Conservation (phyloP, 345 rosid genomes). For the Kandelia obovata region DNA sequence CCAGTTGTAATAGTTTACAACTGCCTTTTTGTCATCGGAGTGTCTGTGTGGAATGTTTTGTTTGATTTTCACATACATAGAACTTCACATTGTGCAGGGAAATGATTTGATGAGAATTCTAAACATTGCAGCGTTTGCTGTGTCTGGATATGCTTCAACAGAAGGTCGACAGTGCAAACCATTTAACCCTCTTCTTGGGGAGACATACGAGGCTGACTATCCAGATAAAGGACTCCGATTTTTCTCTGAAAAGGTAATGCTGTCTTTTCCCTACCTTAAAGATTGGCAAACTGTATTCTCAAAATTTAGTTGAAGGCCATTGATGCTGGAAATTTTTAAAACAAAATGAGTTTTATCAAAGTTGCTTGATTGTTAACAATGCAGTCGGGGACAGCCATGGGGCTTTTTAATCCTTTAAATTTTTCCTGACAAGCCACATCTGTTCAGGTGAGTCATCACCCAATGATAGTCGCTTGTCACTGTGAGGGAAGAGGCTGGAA, state of each 20-base stretch:
- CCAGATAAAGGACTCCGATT: slow-evolving; percentile 97
- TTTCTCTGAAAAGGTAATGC: slow-evolving; percentile 83
- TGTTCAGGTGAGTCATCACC: slow-evolving; percentile 95
- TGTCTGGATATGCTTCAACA: slow-evolving; percentile 97
- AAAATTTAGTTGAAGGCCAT: background rate
- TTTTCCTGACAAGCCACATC: slow-evolving; percentile 25
- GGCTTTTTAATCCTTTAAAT: background rate
- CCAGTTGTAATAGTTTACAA: background rate
- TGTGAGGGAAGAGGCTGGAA: slow-evolving; percentile 99
- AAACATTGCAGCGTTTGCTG: slow-evolving; percentile 95
- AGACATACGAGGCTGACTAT: slow-evolving; percentile 97
- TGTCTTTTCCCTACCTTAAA: background rate
- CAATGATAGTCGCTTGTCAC: slow-evolving; percentile 95
- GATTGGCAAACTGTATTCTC: background rate
- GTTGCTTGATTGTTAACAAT: slow-evolving; percentile 3
- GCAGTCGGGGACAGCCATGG: background rate
- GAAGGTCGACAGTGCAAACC: slow-evolving; percentile 99
- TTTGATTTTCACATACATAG: background rate
- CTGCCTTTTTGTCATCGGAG: background rate
- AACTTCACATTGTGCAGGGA: slow-evolving; percentile 55
- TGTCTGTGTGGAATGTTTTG: slow-evolving; percentile 1
- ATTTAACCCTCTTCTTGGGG: slow-evolving; percentile 96
- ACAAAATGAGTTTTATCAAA: background rate
- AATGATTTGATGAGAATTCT: slow-evolving; percentile 92
- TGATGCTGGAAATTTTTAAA: background rate